Conservation (phyloP, 1,284 basidiomycete species). For the Ganoderma leucocontextum region DNA sequence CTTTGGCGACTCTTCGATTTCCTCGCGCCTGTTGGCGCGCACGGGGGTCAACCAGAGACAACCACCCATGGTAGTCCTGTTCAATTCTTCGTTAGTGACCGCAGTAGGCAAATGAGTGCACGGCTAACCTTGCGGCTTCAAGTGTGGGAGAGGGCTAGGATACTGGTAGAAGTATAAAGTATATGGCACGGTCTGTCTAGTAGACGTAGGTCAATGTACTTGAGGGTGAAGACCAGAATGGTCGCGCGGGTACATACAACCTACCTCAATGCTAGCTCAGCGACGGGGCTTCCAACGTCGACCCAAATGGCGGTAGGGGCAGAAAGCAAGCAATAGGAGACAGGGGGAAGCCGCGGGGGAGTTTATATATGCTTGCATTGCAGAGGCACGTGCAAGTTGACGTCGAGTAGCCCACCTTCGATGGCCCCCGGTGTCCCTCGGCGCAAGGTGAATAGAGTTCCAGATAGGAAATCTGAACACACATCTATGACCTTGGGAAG, state of each 20-base stretch:
- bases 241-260: neutral
- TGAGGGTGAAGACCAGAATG: neutral
- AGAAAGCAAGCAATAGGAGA: neutral
- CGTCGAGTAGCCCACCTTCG: neutral
- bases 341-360: neutral
- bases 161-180: neutral
- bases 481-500: neutral
- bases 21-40: neutral
- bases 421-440: neutral
- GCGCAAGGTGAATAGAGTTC: neutral
- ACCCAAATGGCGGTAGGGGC: neutral
- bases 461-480: neutral
- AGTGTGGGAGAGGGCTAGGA: neutral
- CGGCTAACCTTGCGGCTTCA: neutral
- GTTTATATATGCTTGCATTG: neutral
- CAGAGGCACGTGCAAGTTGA: neutral
- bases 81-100: neutral
- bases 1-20: neutral
- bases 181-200: neutral
- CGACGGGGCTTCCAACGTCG: neutral
- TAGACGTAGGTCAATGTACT: neutral
- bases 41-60: slow-evolving; percentile 1
- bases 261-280: too few relatives aligned
- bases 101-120: too few relatives aligned
- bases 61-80: neutral